Percentiles rank a stretch among this genome's conserved stretches.
Evolutionary conservation across 805 yeast genomes (phyloP).

Genomic region (Ogataea angusta): DNA sequence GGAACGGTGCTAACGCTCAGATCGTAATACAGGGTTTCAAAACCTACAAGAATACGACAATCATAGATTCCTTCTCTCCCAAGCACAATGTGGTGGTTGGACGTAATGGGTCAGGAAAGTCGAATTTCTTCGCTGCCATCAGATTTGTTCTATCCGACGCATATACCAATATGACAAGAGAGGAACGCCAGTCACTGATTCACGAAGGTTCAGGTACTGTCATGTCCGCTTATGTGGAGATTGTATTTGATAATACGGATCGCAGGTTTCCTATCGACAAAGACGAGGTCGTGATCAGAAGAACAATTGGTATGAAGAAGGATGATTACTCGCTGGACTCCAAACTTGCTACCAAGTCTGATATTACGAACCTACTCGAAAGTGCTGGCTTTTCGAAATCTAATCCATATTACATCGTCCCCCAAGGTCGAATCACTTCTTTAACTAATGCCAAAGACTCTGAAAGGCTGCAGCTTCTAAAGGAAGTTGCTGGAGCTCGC

Average conservation of each 20-base stretch:
- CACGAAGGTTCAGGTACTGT: conserved; percentile 91
- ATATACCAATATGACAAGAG: conserved; percentile 76
- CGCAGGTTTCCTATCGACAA: conserved; percentile 68
- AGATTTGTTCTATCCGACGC: conserved; percentile 90
- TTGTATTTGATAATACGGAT: conserved; percentile 78
- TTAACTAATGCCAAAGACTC: conserved; percentile 85
- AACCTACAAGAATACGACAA: conserved; percentile 82
- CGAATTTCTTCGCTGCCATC: conserved; percentile 92
- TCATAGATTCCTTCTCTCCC: conserved; percentile 73
- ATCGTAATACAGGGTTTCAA: conserved; percentile 89
- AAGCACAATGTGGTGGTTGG: conserved; percentile 86
- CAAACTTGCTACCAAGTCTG: conserved; percentile 73
- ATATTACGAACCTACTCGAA: conserved; percentile 77
- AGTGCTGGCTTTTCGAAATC: conserved; percentile 89
- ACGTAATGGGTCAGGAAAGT: conserved; percentile 94
- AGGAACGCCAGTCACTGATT: conserved; percentile 80
- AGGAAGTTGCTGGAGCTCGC: conserved; percentile 93
- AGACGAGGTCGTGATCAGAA: conserved; percentile 67
- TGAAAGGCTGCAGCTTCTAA: conserved; percentile 73
- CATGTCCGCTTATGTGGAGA: conserved; percentile 90
- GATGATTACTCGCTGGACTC: conserved; percentile 88
- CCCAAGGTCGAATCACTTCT: conserved; percentile 89
- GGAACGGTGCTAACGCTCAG: conserved; percentile 19
- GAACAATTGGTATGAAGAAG: conserved; percentile 91
- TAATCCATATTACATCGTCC: conserved; percentile 94